Base-by-base conservation (phyloP, 202 grass and related monocot genomes). In the Elaeis oleifera region DNA sequence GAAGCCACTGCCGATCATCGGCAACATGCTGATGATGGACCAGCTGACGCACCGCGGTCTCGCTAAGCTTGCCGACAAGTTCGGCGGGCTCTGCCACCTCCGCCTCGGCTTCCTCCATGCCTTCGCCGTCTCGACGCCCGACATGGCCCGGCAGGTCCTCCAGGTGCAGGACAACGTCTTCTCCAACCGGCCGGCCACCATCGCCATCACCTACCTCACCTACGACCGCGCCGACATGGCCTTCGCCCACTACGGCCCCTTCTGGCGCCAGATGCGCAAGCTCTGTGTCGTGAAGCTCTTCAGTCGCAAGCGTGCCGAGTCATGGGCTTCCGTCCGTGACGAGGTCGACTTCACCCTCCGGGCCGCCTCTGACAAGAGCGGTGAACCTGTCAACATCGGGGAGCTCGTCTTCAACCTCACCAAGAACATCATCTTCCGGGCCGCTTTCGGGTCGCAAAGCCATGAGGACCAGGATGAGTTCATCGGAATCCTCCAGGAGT, bases 11-110 rank as follows among this genome's bases (percentile, higher is more conserved):
- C 92, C 91, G 2, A 74, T 96, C 54, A 71, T 96, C 11, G 92
- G 92, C 36, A 96, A 91, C 87, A 91, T 96, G 92, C 32, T 60
- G 23, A 85, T 96, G 79, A 96, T 91, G 87, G 92, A 85, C 59
- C 84, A 91, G 20, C 20, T 20, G 20, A 20, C 20, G 0, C 20
- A 20, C 20, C 20, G 20, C 20, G 20, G 20, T 20, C 20, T 20
- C 20, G 20, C 20, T 20, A 20, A 20, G 20, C 20, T 20, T 20
- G 20, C 20, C 20, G 20, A 20, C 20, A 20, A 20, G 20, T 20
- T 20, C 20, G 20, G 20, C 20, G 20, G 20, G 20, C 20, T 20
- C 20, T 20, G 20, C 20, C 20, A 20, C 20, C 20, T 20, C 20
- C 20, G 20, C 20, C 20, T 20, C 20, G 20, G 20, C 20, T 20